Evolutionary conservation across 2,329 filamentous ascomycete genomes (phyloP).

Genomic region (Penicillium expansum): DNA sequence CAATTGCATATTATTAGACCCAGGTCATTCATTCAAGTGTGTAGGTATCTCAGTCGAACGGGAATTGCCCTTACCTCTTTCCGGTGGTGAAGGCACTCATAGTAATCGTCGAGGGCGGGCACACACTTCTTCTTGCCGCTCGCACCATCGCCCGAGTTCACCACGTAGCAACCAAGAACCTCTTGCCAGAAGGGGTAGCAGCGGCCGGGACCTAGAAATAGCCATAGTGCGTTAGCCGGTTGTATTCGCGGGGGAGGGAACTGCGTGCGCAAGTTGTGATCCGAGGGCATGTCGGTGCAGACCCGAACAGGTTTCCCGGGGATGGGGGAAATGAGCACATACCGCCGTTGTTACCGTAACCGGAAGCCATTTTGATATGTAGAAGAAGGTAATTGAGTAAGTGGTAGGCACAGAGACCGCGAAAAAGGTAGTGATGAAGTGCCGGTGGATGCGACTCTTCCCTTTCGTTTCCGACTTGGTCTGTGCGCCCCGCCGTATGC

Average conservation of each 20-base stretch:
- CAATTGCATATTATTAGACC: slow-evolving; percentile 6
- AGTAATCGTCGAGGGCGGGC: slow-evolving; percentile 89
- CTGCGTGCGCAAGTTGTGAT: slow-evolving; percentile 20
- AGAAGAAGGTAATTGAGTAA: slow-evolving; percentile 20
- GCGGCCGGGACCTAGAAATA: slow-evolving; percentile 61
- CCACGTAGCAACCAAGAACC: slow-evolving; percentile 94
- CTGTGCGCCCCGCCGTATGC: slow-evolving; percentile 29
- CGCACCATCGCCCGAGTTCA: slow-evolving; percentile 80
- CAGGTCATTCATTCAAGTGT: not conserved
- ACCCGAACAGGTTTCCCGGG: slow-evolving; percentile 2
- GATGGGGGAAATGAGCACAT: slow-evolving; percentile 26
- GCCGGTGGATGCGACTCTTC: slow-evolving; percentile 33
- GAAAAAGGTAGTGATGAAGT: slow-evolving; percentile 25
- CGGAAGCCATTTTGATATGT: slow-evolving; percentile 47
- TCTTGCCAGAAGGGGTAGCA: slow-evolving; percentile 99
- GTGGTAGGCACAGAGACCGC: slow-evolving; percentile 22
- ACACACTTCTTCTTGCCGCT: slow-evolving; percentile 84
- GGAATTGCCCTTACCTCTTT: slow-evolving; percentile 72
- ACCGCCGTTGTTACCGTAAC: slow-evolving; percentile 56
- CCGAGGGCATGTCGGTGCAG: slow-evolving; percentile 10
- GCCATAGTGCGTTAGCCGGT: slow-evolving; percentile 24
- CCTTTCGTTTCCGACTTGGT: slow-evolving; percentile 33
- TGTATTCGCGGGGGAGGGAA: slow-evolving; percentile 17
- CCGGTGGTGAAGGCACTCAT: slow-evolving; percentile 97
- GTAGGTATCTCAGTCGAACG: not conserved